These are phyloP conservation scores for Byssoonygena ceratinophila DNA, from an alignment of 2,329 filamentous ascomycete genomes.

Conservation along the genomic window DNA sequence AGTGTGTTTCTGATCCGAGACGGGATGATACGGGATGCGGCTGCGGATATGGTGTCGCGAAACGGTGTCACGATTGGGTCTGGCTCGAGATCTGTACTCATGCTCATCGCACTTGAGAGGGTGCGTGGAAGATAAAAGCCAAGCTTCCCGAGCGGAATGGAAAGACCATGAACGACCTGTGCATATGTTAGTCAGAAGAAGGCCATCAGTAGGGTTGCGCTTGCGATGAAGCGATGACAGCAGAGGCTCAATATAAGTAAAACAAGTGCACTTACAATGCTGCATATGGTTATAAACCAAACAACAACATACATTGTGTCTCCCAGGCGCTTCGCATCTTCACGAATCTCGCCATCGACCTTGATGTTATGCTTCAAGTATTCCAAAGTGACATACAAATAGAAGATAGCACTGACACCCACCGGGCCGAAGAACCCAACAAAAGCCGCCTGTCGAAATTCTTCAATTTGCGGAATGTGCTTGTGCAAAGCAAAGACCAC, in stretches of 20 bases:
- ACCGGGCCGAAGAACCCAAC: constrained; percentile 91
- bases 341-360: constrained; percentile 48
- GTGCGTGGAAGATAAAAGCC: constrained; percentile 39
- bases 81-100: constrained; percentile 24
- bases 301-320: constrained; percentile 63
- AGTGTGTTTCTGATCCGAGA: background rate
- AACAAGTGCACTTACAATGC: constrained; percentile 51
- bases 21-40: constrained; percentile 6
- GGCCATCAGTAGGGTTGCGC: background rate
- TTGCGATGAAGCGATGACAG: background rate
- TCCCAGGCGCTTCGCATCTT: constrained; percentile 54
- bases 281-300: constrained; percentile 78
- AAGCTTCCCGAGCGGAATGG: constrained; percentile 55
- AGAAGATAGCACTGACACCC: constrained; percentile 82
- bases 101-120: constrained; percentile 38
- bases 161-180: constrained; percentile 67
- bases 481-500: constrained; percentile 64
- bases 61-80: constrained; percentile 6
- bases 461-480: constrained; percentile 67
- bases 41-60: constrained; percentile 1
- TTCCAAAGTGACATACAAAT: constrained; percentile 69
- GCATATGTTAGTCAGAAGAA: background rate
- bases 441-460: constrained; percentile 64
- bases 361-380: constrained; percentile 51
- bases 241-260: background rate